A percentile compares a stretch with the other conserved stretches of the same genome.
These are phyloP conservation scores for Suillus ampliporus DNA, from an alignment of 768 basidiomycete species.

Conservation along the genomic window DNA sequence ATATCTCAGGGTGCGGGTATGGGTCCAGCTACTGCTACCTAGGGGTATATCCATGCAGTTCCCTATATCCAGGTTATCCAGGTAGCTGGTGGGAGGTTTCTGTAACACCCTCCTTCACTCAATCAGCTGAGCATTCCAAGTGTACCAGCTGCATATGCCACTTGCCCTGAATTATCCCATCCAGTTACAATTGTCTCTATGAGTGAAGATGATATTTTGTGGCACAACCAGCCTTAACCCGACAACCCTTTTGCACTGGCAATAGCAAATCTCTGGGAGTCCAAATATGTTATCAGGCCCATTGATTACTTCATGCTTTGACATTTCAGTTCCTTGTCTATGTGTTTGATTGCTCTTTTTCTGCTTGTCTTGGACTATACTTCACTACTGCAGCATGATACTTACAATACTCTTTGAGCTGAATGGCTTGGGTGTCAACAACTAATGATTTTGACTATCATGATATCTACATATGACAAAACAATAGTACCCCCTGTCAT, in stretches of 20 bases:
- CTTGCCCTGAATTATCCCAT: background rate
- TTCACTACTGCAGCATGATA: background rate
- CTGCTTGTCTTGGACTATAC: background rate
- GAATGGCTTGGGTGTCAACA: background rate
- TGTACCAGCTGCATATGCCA: background rate
- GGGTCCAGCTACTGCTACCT: no score
- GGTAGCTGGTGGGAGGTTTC: no score
- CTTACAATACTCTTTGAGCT: background rate
- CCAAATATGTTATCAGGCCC: background rate
- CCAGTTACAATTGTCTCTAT: background rate
- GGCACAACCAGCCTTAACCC: background rate
- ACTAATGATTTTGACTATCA: slow-evolving; percentile 5
- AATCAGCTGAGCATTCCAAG: background rate
- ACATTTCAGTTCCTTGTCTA: background rate
- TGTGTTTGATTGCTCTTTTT: background rate
- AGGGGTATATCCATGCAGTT: no score
- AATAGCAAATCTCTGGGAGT: background rate
- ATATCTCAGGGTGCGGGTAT: no score
- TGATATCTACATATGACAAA: background rate
- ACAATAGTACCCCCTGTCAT: background rate
- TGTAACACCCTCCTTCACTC: background rate
- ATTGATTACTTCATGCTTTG: background rate
- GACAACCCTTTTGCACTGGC: background rate
- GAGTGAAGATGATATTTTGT: background rate
- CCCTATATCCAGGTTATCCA: no score